Evolutionary conservation across 352 stramenopile species (phyloP), one percentile per base, ranked within the genome.

Genomic region (Globisporangium megalacanthum): DNA sequence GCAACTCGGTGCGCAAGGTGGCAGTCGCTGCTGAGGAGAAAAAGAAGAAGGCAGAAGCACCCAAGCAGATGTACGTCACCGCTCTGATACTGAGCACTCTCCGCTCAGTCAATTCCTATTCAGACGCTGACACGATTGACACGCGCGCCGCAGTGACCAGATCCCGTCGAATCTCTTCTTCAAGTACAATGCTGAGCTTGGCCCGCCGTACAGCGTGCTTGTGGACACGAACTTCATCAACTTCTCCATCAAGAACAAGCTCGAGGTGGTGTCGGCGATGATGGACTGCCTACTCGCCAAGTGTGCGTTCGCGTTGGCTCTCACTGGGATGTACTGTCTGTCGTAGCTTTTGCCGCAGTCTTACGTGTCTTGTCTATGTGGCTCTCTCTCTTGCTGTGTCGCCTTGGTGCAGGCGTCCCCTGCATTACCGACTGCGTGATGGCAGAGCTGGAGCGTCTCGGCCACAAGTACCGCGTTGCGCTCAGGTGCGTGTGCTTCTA

Each of bases 141-240:
- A 53, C 14, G 11, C 15, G n/a, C 11, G 25, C 13, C 51, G 15
- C 54, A 95, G 85, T 73, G 95, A 98, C 60, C 96, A 99, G 74
- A 96, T 95, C 60, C 91, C 96, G 51, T 98, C 96, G 22, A 97
- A 96, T 58, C 81, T 99, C 65, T 99, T 99, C 72, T 99, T 99
- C 80, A 97, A 98, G 70, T 99, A 99, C 88, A 99, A 99, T 72
- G 92, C 96, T 29, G 92, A 98, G 48, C 80, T 99, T 15, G 98
- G 97, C 5, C 95, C 95, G 41, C 97, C 97, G 37, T 99, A 99
- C 77, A 97, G 98, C 75, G 87, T 99, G 45, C 75, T 99, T 14
- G 84, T 99, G 49, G 98, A 99, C 89, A 99, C 98, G 20, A 99
- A 99, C 75, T 99, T 99, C 85, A 99, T 99, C 75, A 99, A 99